Evolutionary conservation across 1,139 yeast species (phyloP).

Genomic region (Candida sp.): DNA sequence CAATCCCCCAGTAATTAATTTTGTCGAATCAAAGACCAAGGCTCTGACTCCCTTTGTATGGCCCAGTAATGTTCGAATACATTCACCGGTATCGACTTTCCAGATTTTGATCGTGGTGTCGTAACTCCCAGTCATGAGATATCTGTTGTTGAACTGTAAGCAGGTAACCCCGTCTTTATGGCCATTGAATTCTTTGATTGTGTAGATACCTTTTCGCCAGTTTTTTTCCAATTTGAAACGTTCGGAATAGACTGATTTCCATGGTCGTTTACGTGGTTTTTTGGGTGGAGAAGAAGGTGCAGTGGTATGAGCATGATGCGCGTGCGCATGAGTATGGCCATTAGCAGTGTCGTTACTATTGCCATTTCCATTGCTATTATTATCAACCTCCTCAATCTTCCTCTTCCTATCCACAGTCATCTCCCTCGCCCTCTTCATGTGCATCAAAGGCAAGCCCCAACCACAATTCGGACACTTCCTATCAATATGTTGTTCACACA

Average conservation of each 20-base stretch:
- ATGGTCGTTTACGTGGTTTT: constrained; percentile 55
- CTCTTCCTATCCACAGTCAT: constrained; percentile 23
- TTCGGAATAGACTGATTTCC: constrained; percentile 95
- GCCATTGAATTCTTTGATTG: constrained; percentile 67
- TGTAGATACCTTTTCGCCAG: constrained; percentile 85
- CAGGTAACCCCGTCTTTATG: constrained; percentile 87
- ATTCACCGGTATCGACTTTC: constrained; percentile 78
- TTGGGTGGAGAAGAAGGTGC: constrained; percentile 3
- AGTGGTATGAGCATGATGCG: not conserved
- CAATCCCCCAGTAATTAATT: constrained; percentile 86
- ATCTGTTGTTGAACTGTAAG: constrained; percentile 72
- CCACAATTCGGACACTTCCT: constrained; percentile 98
- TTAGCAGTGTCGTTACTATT: not conserved
- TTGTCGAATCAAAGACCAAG: constrained; percentile 80
- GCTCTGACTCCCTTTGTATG: constrained; percentile 86
- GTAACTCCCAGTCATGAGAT: constrained; percentile 86
- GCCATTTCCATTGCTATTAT: not conserved
- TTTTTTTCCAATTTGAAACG: constrained; percentile 87
- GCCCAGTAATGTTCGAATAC: constrained; percentile 74
- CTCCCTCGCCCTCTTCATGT: constrained; percentile 71
- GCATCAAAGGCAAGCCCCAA: constrained; percentile 95
- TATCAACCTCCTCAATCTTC: constrained; percentile 19
- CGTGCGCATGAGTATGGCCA: not conserved
- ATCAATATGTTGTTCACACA: constrained; percentile 98
- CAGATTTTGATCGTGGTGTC: constrained; percentile 88